Evolutionary conservation across 805 yeast species (phyloP).

Genomic region (Cyberlindnera xishuangbannaensis): DNA sequence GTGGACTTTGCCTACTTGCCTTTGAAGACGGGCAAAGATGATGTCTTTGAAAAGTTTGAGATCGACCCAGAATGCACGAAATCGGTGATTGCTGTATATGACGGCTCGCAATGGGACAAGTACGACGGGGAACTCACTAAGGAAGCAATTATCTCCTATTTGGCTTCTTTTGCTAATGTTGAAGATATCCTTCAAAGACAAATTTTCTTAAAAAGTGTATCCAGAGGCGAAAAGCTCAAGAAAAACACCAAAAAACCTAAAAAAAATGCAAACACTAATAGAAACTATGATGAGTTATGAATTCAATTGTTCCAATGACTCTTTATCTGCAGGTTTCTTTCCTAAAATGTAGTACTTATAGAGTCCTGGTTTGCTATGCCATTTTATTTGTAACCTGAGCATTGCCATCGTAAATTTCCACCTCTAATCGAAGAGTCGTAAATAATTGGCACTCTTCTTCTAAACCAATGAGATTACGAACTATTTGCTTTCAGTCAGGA

Average conservation of each 20-base stretch:
- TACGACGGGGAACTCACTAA: slow-evolving; percentile 31
- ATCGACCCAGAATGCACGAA: slow-evolving; percentile 12
- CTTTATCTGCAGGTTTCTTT: too few relatives aligned
- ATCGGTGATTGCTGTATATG: slow-evolving; percentile 13
- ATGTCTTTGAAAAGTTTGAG: slow-evolving; percentile 11
- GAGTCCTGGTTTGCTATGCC: too few relatives aligned
- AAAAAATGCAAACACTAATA: slow-evolving; percentile 1
- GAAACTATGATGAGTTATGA: slow-evolving; percentile 16
- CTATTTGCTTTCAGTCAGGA: too few relatives aligned
- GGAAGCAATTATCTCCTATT: slow-evolving; percentile 26
- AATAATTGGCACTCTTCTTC: too few relatives aligned
- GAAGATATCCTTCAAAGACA: slow-evolving; percentile 7
- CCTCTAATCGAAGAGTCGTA: too few relatives aligned
- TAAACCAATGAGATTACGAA: too few relatives aligned
- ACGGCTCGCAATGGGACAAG: slow-evolving; percentile 9
- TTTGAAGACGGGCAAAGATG: slow-evolving; percentile 21
- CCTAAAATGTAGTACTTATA: too few relatives aligned
- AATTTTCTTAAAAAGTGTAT: slow-evolving; percentile 17
- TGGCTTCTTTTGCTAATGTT: slow-evolving; percentile 27
- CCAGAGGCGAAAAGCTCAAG: slow-evolving; percentile 21
- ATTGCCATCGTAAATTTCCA: too few relatives aligned
- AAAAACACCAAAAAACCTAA: slow-evolving; percentile 7
- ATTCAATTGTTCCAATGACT: too few relatives aligned
- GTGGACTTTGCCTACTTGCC: slow-evolving; percentile 43
- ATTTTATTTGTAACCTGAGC: too few relatives aligned